Evolutionary conservation across 768 basidiomycete species (phyloP), one percentile per base, ranked within the genome.

Genomic region (Podaxis sp.): DNA sequence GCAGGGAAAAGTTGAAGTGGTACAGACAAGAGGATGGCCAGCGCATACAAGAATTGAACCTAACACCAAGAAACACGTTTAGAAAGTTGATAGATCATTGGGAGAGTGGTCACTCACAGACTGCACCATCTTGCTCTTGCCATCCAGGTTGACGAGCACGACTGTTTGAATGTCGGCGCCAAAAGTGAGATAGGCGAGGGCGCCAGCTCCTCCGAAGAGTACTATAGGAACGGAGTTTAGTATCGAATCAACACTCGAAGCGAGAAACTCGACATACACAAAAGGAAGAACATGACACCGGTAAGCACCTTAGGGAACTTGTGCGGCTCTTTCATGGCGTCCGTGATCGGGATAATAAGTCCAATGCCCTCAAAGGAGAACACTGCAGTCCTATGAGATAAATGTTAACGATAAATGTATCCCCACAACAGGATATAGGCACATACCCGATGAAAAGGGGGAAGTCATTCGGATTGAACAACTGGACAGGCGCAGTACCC

Each of bases 331-430:
- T 85, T 84, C 97, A 99, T 99, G 4, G 96, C 88, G 72, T 99
- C 96, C 12, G 93, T 94, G 69, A 99, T 97, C 20, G 97, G 97
- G 65, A 99, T 93, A 65, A 99, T 89, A 75, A 99, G 78, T 53
- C 96, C 97, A 67, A 99, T 94, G 8, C 96, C 96, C 75, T 99
- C 96, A 68, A 99, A 99, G 1, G 97, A 94, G 75, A 99, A 99
- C 33, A 98, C 96, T 2, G 97, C 96, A 24, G 97, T 98, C 7
- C 95, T 94, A 64, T 28, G 13, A 37, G 28, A 36, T 8, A 62
- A 49, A 65, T 53, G 44, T 65, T 48, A 40, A 17, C 28, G 15
- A 60, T 65, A 4, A 66, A 52, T 52, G 3, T 26, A 62, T 53
- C 38, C n/a, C 15, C 17, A 48, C 6, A 50, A 37, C 8, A 38